These are phyloP conservation scores for Aschersonia sp. DNA, from an alignment of 2,329 filamentous ascomycete species.

Conservation along the genomic window DNA sequence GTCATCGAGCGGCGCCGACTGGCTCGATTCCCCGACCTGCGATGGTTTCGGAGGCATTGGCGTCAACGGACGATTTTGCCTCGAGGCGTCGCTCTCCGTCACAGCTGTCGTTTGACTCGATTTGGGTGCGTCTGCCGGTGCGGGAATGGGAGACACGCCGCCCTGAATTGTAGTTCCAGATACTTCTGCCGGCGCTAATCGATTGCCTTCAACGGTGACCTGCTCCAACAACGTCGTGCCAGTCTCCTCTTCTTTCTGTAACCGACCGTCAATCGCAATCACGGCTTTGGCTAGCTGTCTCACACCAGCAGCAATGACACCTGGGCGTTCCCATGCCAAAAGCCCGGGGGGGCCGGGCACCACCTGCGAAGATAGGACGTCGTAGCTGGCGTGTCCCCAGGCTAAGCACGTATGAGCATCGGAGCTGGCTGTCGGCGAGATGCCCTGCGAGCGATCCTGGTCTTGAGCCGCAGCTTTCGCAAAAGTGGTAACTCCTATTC, in stretches of 20 bases:
- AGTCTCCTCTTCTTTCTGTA: slow-evolving; percentile 13
- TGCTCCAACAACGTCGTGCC: slow-evolving; percentile 16
- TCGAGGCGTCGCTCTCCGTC: not conserved
- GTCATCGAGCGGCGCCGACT: not conserved
- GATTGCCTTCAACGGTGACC: slow-evolving; percentile 13
- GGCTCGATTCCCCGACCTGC: not conserved
- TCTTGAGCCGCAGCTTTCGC: slow-evolving; percentile 19
- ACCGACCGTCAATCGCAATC: slow-evolving; percentile 20
- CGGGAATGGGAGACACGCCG: not conserved
- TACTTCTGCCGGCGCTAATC: slow-evolving; percentile 8
- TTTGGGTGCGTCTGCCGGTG: not conserved
- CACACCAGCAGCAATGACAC: slow-evolving; percentile 26
- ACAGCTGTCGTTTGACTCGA: not conserved
- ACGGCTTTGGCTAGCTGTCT: slow-evolving; percentile 25
- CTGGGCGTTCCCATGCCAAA: slow-evolving; percentile 32
- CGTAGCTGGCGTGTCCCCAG: slow-evolving; percentile 31
- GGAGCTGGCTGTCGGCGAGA: slow-evolving; percentile 10
- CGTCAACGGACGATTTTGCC: not conserved
- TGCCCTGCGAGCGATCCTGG: slow-evolving; percentile 1
- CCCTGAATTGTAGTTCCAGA: slow-evolving; percentile 2
- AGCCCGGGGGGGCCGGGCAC: slow-evolving; percentile 25
- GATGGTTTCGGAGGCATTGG: not conserved
- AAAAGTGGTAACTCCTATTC: slow-evolving; percentile 30
- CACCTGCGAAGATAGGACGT: slow-evolving; percentile 26
- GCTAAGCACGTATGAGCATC: slow-evolving; percentile 27